Conservation (phyloP, 1,139 yeast species). For the Kluyveromyces marxianus region DNA sequence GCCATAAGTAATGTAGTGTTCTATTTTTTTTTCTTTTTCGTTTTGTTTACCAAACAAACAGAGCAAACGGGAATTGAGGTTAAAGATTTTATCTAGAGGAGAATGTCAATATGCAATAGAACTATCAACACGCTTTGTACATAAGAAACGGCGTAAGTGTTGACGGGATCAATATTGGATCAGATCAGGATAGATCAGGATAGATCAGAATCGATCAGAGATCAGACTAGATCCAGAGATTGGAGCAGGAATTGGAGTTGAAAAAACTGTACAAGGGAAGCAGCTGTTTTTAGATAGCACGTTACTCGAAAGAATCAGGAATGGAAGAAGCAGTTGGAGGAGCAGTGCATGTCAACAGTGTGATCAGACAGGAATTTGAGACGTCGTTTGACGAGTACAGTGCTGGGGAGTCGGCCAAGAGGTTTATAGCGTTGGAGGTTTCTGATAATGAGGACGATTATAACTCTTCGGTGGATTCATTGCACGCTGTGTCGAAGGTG, state of each 20-base stretch:
- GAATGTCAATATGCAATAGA: too few relatives aligned
- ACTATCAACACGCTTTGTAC: too few relatives aligned
- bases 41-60: conserved; percentile 4
- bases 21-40: neutral
- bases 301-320: neutral
- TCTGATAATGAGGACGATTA: conserved; percentile 28
- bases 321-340: neutral
- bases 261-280: too few relatives aligned
- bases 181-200: too few relatives aligned
- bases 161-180: too few relatives aligned
- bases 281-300: too few relatives aligned
- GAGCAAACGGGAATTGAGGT: neutral
- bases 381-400: conserved; percentile 20
- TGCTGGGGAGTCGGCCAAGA: conserved; percentile 13
- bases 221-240: too few relatives aligned
- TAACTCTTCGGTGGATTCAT: conserved; percentile 15
- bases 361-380: conserved; percentile 8
- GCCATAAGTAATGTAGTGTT: neutral
- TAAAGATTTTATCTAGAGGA: neutral
- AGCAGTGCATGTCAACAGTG: neutral
- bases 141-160: too few relatives aligned
- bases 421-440: conserved; percentile 28
- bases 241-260: too few relatives aligned
- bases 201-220: too few relatives aligned
- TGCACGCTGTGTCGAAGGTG: conserved; percentile 4